phyloP scores from a whole-genome alignment of 805 yeast genomes.

The Zygotorulaspora florentina region DNA sequence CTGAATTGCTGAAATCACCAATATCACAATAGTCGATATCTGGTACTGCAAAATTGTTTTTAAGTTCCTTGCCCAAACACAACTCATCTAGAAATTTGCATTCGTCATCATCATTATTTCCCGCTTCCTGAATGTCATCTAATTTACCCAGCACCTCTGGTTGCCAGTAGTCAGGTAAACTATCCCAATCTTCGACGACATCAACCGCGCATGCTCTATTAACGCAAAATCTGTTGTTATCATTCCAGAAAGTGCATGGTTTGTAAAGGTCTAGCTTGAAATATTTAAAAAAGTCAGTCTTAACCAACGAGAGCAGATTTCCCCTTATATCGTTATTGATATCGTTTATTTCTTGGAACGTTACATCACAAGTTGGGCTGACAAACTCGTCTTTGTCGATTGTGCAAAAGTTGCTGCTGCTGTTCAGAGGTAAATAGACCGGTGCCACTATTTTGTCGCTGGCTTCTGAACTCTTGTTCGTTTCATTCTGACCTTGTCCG shows the following conservation, averaged over 20 bases:
- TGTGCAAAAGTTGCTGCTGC: slow-evolving; percentile 30
- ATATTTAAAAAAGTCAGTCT: slow-evolving; percentile 79
- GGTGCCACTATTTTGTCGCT: slow-evolving; percentile 3
- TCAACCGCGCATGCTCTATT: slow-evolving; percentile 89
- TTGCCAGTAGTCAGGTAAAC: slow-evolving; percentile 67
- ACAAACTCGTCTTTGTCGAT: slow-evolving; percentile 32
- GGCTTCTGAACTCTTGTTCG: background rate
- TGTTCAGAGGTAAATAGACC: slow-evolving; percentile 3
- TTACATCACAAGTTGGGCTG: slow-evolving; percentile 38
- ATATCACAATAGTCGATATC: slow-evolving; percentile 67
- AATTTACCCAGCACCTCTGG: slow-evolving; percentile 57
- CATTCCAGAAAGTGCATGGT: slow-evolving; percentile 84
- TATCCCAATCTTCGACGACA: slow-evolving; percentile 66
- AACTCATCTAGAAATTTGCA: slow-evolving; percentile 38
- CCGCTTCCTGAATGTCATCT: slow-evolving; percentile 30
- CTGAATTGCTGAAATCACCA: slow-evolving; percentile 53
- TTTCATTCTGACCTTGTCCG: background rate
- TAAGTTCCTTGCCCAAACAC: slow-evolving; percentile 28
- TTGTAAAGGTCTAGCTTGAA: slow-evolving; percentile 80
- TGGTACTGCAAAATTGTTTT: slow-evolving; percentile 20
- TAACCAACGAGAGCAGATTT: slow-evolving; percentile 51
- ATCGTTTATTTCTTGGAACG: slow-evolving; percentile 46
- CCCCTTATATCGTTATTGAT: slow-evolving; percentile 53
- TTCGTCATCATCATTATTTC: slow-evolving; percentile 31
- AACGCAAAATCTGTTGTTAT: slow-evolving; percentile 73